A percentile compares a stretch with the other conserved stretches of the same genome.
Conservation (phyloP, 139 green algal species). For the Asterochloris sp. region DNA sequence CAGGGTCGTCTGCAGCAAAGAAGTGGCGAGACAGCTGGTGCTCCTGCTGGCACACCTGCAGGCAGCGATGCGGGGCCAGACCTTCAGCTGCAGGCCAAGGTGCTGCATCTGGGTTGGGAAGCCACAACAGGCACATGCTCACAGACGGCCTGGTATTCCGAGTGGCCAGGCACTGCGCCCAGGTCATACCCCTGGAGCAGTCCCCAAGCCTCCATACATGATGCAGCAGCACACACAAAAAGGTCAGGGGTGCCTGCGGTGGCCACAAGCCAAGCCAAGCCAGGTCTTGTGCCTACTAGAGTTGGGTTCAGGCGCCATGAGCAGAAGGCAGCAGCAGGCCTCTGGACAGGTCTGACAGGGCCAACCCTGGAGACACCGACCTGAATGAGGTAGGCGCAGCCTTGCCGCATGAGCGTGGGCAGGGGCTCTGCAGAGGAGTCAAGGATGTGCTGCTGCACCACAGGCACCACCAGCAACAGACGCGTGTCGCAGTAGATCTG, state of each 20-base stretch:
- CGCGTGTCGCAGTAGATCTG: slow-evolving; percentile 66
- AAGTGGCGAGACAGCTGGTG: slow-evolving; percentile 86
- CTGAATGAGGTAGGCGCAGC: slow-evolving; percentile 86
- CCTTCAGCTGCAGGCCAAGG: not conserved
- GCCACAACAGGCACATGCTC: not conserved
- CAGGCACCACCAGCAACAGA: slow-evolving; percentile 63
- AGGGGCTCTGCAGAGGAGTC: slow-evolving; percentile 40
- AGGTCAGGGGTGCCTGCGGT: too few species aligned
- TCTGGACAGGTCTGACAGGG: too few species aligned
- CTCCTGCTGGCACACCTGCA: slow-evolving; percentile 78
- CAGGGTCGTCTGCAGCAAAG: slow-evolving; percentile 52
- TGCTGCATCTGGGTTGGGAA: too few species aligned
- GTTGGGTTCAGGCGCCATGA: too few species aligned
- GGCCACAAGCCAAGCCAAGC: too few species aligned
- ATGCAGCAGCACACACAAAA: too few species aligned
- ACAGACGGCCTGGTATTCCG: not conserved
- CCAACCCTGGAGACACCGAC: not conserved
- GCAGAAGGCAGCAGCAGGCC: too few species aligned
- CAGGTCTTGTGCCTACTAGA: too few species aligned
- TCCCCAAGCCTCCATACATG: not conserved
- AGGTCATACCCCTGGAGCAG: not conserved
- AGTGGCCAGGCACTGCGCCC: not conserved
- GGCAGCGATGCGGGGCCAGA: not conserved
- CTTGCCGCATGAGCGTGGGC: slow-evolving; percentile 60
- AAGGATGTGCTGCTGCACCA: slow-evolving; percentile 47